Evolutionary conservation across 225 moss, liverwort and hornwort genomes (phyloP), one percentile per base, ranked within the genome.

Genomic region (Bryum argenteum): DNA sequence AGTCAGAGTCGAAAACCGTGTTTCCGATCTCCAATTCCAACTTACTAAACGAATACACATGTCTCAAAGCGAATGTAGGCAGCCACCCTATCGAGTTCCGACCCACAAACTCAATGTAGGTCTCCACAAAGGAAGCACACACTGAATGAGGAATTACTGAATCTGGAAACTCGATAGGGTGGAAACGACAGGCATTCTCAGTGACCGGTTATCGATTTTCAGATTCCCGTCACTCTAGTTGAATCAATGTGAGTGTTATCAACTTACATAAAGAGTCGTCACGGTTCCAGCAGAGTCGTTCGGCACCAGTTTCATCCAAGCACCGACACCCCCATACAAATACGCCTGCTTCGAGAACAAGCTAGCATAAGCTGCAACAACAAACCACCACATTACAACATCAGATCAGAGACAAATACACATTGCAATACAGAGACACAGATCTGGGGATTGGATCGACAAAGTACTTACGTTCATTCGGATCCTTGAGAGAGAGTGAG

Each of bases 221-320:
- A 5, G 33, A 33, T 3, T 33, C 33, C 33, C 5, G 33, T 28
- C 5, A 28, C n/a, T n/a, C n/a, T 5, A 28, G 28, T 28, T 5
- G 26, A 2, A 26, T 2, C 26, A 26, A 26, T 33, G 33, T 33
- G 33, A 33, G 33, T 4, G 7, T 3, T 2, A 47, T 16, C 15
- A 11, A 67, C 65, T 77, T 77, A 77, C 63, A 15, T 88, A 88
- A 11, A 88, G 70, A 41, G 79, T 82, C 0, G 84, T 75, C 1
- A 84, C 79, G 8, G 85, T 80, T 28, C 88, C 88, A 1, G 84
- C 82, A 4, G 80, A 75, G 61, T 85, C 57, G 5, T 64, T 60
- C 0, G 61, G 59, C 0, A 9, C 66, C 5, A 84, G 68, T 71
- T 82, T 85, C 0, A 85, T 75, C 24, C 37, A 76, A 26, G 75